These are phyloP conservation scores for Podospora australis DNA, from an alignment of 495 filamentous ascomycete species.

Conservation along the genomic window DNA sequence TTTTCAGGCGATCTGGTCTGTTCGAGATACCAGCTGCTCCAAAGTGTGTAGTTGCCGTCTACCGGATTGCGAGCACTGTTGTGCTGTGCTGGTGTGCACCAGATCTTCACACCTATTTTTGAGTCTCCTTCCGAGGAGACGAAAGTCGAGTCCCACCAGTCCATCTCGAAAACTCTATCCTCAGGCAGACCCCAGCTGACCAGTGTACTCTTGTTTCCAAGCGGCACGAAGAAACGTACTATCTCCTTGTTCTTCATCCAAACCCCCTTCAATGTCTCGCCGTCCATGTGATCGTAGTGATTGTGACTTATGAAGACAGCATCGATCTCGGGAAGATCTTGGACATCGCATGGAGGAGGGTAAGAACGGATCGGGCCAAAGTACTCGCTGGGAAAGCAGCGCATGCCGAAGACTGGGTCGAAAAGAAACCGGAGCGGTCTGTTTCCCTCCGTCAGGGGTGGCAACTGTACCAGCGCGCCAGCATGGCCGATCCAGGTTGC, in stretches of 20 bases:
- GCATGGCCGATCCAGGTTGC: conserved; percentile 51
- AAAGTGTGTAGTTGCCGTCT: too few species aligned
- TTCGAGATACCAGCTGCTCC: conserved; percentile 49
- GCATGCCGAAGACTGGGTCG: conserved; percentile 49
- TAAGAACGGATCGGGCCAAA: conserved; percentile 46
- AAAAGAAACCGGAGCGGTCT: conserved; percentile 32
- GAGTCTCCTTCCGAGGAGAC: too few species aligned
- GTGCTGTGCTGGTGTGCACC: conserved; percentile 42
- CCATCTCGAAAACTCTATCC: conserved; percentile 40
- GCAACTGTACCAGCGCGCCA: conserved; percentile 39
- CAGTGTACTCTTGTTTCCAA: conserved; percentile 36
- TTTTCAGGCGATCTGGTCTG: too few species aligned
- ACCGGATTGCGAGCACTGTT: too few species aligned
- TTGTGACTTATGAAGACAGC: conserved; percentile 46
- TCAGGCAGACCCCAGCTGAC: conserved; percentile 31
- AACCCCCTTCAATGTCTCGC: conserved; percentile 32
- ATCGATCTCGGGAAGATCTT: conserved; percentile 45
- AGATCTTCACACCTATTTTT: conserved; percentile 27
- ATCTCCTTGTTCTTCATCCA: conserved; percentile 23
- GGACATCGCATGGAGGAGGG: conserved; percentile 41
- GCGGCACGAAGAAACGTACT: conserved; percentile 38
- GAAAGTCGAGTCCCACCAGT: conserved; percentile 57
- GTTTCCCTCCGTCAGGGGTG: conserved; percentile 5
- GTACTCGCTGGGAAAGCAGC: conserved; percentile 40
- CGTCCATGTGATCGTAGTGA: conserved; percentile 50